Evolutionary conservation across 805 yeast genomes (phyloP), one percentile per base, ranked within the genome.

Genomic region (Metschnikowia koreensis): DNA sequence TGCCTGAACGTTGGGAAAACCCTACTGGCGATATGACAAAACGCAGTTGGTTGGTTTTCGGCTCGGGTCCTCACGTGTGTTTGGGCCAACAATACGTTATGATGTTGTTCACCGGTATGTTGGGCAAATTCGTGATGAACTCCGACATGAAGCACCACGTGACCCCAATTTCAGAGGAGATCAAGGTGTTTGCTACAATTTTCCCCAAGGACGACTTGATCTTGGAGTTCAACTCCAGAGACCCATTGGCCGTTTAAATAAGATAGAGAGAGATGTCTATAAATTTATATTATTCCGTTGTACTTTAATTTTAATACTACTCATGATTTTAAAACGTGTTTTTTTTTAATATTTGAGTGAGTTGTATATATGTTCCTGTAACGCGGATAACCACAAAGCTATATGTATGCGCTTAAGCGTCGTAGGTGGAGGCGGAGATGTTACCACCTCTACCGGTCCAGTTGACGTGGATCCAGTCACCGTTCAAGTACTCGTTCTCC

Each of bases 391-490:
- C 22, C 22, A 22, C 22, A 22, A 22, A 22, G 17, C 34, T 12
- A 16, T 12, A 16, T 28, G 13, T 6, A 37, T 22, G 29, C 22
- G 11, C 34, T 74, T 82, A 93, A 76, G 97, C 98, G 67, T 86
- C 86, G 77, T 93, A 93, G 65, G 96, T 89, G 46, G 96, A 79
- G 58, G 99, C 97, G 64, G 97, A 88, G 62, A 92, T 89, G 77
- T 94, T 86, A 81, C 99, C 99, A 78, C 99, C 98, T 68, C 84
- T 85, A 74, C 98, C 98, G 62, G 98, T 93, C 99, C 99, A 93
- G 94, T 93, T 93, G 70, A 94, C 81, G 80, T 93, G 99, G 75
- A 93, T 87, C 80, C 86, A 84, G 66, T 81, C 94, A 61, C 76
- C 84, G 78, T 94, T 93, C 76, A 88, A 81, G 70, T 75, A 75